These are phyloP conservation scores for Asclepias syriaca DNA, from an alignment of 257 asterid species.

Conservation along the genomic window DNA sequence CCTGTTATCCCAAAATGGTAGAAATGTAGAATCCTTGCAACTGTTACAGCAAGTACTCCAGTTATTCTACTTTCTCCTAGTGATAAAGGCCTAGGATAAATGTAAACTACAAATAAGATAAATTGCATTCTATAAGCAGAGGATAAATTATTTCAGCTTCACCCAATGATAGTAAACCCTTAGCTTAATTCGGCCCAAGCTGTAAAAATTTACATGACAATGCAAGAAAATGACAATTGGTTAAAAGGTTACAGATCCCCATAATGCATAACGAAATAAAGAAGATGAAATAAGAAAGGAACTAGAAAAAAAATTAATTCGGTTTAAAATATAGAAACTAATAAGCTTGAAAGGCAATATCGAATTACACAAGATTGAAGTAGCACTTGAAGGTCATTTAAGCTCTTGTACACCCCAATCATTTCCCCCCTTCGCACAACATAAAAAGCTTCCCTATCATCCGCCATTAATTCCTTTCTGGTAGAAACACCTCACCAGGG, in stretches of 20 bases:
- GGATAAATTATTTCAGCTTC: background rate
- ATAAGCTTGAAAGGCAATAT: constrained; percentile 4
- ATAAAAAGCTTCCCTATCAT: constrained; percentile 80
- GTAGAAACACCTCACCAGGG: background rate
- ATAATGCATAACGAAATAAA: background rate
- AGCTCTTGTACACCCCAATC: constrained; percentile 79
- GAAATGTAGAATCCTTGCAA: background rate
- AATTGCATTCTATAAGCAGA: background rate
- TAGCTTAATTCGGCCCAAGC: background rate
- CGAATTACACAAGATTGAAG: constrained; percentile 61
- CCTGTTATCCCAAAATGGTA: background rate
- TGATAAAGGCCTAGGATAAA: background rate
- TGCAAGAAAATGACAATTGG: background rate
- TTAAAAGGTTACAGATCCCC: background rate
- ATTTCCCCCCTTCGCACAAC: constrained; percentile 73
- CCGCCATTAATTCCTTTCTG: constrained; percentile 48
- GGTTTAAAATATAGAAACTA: background rate
- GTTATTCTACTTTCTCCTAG: background rate
- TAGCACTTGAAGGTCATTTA: constrained; percentile 74
- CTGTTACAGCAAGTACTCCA: background rate
- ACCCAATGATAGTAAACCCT: background rate
- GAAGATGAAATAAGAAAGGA: background rate
- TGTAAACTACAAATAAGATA: background rate
- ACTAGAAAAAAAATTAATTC: background rate
- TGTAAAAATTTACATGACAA: background rate